Evolutionary conservation across 176 grass and related monocot species (phyloP), one percentile per base, ranked within the genome.

Genomic region (Coix lacrymajobi): DNA sequence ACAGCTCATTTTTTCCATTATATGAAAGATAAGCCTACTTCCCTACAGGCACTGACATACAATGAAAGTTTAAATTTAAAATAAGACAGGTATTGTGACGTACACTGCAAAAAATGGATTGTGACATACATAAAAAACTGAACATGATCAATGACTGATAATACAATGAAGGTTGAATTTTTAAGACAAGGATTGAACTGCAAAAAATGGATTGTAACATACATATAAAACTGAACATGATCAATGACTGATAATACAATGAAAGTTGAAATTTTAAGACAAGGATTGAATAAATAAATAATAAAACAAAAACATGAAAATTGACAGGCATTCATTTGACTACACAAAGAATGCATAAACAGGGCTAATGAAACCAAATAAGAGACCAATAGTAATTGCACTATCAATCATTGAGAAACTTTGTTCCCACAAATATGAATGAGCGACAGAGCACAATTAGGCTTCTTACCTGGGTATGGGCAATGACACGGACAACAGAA

Each of bases 401-500:
- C 20, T 79, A 43, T 28, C 31, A 69, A 19, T 19, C 4, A 56
- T 30, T 29, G 45, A 31, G 11, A 33, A 43, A 16, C 3, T 38
- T 8, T 9, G 2, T 20, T 65, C 12, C 40, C 2, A 36, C 1
- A 19, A 13, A 75, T 20, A 67, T 2, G 1, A 26, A 11, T 7
- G 4, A 66, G 1, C 25, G 71, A 0, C 3, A 6, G 0, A 31
- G 44, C 8, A 51, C 24, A 31, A 6, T 71, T 16, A 4, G 7
- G 46, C 20, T 72, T 13, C 33, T 82, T 4, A 97, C 95, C 90
- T 97, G 95, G 31, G 95, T 97, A 74, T 97, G 95, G 52, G 81
- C 92, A 0, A 97, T 89, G 11, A 97, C 92, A 78, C 95, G 90
- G 74, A 97, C 22, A 78, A 97, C 86, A 38, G 92, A 89, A 56